Conservation (phyloP, 2,329 filamentous ascomycete species). For the Trichophyton rubrum region DNA sequence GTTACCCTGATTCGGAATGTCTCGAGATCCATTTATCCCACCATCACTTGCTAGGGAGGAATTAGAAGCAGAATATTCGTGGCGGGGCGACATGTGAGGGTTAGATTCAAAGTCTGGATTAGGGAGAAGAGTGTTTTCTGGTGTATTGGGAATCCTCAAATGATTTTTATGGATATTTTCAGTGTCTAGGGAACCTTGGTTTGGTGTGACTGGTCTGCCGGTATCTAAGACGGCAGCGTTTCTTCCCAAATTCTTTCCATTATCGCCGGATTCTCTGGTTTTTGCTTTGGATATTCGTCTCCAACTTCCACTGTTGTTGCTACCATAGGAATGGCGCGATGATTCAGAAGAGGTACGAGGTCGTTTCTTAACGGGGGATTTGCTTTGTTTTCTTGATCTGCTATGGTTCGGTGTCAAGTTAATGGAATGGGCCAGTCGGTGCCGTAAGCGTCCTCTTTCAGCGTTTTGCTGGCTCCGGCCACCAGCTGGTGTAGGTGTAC, state of each 20-base stretch:
- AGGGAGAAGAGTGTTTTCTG: background rate
- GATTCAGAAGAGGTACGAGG: conserved; percentile 30
- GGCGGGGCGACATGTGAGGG: background rate
- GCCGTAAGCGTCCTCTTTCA: conserved; percentile 44
- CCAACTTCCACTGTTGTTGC: conserved; percentile 13
- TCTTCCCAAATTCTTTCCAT: background rate
- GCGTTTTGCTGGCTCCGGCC: conserved; percentile 22
- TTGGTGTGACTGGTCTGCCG: background rate
- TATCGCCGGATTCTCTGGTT: background rate
- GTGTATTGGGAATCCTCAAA: background rate
- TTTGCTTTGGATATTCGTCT: conserved; percentile 4
- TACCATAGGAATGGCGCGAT: conserved; percentile 48
- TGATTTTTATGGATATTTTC: background rate
- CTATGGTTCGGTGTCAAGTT: conserved; percentile 45
- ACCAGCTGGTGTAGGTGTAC: conserved; percentile 27
- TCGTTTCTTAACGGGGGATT: conserved; percentile 35
- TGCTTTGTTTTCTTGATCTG: conserved; percentile 37
- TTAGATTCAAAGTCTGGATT: conserved; percentile 4
- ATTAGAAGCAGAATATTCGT: conserved; percentile 5
- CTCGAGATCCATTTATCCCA: background rate
- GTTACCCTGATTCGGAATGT: background rate
- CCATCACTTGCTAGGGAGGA: conserved; percentile 7
- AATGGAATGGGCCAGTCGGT: conserved; percentile 47
- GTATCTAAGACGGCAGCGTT: background rate
- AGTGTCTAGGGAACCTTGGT: background rate